Percentiles rank a stretch among this genome's conserved stretches.
These are phyloP conservation scores for Phytopythium mirpurense DNA, from an alignment of 352 stramenopile genomes.

Conservation along the genomic window DNA sequence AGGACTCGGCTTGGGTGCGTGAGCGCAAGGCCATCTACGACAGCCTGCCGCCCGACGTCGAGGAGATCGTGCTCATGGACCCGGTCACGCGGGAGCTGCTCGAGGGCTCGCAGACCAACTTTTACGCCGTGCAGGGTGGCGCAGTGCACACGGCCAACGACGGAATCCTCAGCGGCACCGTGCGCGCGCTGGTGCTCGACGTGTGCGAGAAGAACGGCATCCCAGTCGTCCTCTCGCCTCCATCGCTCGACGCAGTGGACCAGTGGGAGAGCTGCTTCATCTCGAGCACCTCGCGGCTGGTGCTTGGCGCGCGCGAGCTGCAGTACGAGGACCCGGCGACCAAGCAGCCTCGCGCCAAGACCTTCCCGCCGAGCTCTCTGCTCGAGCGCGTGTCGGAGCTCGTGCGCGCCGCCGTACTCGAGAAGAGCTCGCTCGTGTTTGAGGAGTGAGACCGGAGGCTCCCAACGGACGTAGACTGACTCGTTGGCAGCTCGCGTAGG, in stretches of 20 bases:
- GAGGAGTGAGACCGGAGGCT: slow-evolving; percentile 9
- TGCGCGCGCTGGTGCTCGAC: slow-evolving; percentile 69
- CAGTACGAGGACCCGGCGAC: slow-evolving; percentile 39
- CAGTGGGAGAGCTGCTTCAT: slow-evolving; percentile 79
- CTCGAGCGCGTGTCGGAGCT: slow-evolving; percentile 36
- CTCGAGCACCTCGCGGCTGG: slow-evolving; percentile 75
- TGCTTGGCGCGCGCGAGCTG: slow-evolving; percentile 49
- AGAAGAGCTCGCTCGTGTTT: slow-evolving; percentile 60
- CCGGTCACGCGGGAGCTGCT: slow-evolving; percentile 42
- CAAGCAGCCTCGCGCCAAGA: slow-evolving; percentile 16
- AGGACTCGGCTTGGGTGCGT: slow-evolving; percentile 72
- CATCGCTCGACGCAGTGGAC: slow-evolving; percentile 43
- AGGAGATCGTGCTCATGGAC: slow-evolving; percentile 87
- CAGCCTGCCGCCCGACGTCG: slow-evolving; percentile 48
- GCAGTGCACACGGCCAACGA: slow-evolving; percentile 60
- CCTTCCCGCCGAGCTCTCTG: slow-evolving; percentile 33
- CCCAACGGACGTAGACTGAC: too few relatives aligned
- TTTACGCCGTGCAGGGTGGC: slow-evolving; percentile 56
- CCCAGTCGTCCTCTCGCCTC: slow-evolving; percentile 44
- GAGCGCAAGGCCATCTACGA: slow-evolving; percentile 78
- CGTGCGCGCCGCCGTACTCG: slow-evolving; percentile 41
- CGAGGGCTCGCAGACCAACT: slow-evolving; percentile 85
- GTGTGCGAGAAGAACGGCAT: slow-evolving; percentile 49
- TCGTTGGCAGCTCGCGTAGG: too few relatives aligned
- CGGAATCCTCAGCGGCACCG: slow-evolving; percentile 71